A percentile compares a stretch with the other conserved stretches of the same genome.
Evolutionary conservation across 176 grass and related monocot species (phyloP).

Genomic region (Thalia dealbata): DNA sequence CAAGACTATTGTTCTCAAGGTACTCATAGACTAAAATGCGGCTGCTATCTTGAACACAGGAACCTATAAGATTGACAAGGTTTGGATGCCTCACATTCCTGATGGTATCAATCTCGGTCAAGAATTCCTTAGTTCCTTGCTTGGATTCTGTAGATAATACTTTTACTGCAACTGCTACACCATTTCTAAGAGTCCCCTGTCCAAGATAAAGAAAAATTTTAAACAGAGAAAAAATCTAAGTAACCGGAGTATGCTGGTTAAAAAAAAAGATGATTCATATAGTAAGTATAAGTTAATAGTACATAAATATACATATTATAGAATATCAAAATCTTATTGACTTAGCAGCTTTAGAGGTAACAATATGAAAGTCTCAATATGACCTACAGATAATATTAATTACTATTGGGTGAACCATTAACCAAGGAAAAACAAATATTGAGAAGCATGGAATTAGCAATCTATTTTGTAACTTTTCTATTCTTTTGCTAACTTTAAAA

Average conservation of each 20-base stretch:
- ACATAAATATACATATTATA: too few relatives aligned
- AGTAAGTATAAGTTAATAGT: too few relatives aligned
- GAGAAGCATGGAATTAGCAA: too few relatives aligned
- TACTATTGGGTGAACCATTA: too few relatives aligned
- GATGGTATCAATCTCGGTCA: conserved; percentile 14
- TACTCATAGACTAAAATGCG: conserved; percentile 16
- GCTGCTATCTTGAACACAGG: not conserved
- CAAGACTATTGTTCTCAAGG: conserved; percentile 7
- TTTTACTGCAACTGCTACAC: conserved; percentile 3
- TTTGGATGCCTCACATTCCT: conserved; percentile 12
- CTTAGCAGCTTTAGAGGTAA: too few relatives aligned
- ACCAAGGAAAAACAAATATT: too few relatives aligned
- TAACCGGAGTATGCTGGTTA: not conserved
- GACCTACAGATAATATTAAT: too few relatives aligned
- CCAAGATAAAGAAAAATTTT: not conserved
- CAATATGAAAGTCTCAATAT: too few relatives aligned
- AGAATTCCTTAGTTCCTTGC: conserved; percentile 15
- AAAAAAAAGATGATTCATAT: not conserved
- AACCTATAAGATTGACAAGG: conserved; percentile 10
- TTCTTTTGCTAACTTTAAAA: too few relatives aligned
- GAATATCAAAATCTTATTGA: too few relatives aligned
- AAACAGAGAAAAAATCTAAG: not conserved
- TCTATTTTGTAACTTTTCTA: too few relatives aligned
- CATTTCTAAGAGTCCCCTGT: conserved; percentile 10
- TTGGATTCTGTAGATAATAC: conserved; percentile 12